phyloP scores from a whole-genome alignment of 257 asterid species.

The Solanum pimpinellifolium region DNA sequence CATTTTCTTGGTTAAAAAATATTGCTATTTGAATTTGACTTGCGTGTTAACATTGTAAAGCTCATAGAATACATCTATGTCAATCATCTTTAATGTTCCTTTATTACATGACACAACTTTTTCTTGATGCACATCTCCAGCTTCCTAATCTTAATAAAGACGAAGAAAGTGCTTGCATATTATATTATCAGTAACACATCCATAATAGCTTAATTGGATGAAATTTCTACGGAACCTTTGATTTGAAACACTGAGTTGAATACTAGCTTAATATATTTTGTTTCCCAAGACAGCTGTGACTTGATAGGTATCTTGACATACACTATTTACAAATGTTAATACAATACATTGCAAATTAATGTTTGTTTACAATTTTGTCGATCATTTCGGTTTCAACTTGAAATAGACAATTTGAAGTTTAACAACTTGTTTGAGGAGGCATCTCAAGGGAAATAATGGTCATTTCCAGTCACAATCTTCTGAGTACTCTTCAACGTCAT shows the following conservation, averaged over 20 bases:
- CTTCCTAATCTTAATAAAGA: neutral
- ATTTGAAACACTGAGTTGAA: neutral
- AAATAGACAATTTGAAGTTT: neutral
- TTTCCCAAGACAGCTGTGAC: neutral
- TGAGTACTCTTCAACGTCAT: neutral
- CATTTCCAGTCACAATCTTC: too few relatives aligned
- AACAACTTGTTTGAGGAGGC: neutral
- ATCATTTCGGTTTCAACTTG: neutral
- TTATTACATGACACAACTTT: neutral
- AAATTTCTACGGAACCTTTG: neutral
- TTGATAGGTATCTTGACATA: neutral
- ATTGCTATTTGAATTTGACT: neutral
- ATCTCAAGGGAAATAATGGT: neutral
- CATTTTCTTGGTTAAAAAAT: too few relatives aligned
- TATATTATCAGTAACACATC: neutral
- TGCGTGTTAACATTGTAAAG: neutral
- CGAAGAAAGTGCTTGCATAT: neutral
- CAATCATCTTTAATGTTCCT: neutral
- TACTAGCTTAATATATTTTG: neutral
- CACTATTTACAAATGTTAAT: neutral
- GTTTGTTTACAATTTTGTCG: neutral
- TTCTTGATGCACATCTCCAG: neutral
- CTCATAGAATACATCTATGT: neutral
- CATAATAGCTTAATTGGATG: neutral
- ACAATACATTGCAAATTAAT: neutral